These are phyloP conservation scores for Pseudevernia furfuracea DNA, from an alignment of 495 filamentous ascomycete genomes.

Conservation along the genomic window DNA sequence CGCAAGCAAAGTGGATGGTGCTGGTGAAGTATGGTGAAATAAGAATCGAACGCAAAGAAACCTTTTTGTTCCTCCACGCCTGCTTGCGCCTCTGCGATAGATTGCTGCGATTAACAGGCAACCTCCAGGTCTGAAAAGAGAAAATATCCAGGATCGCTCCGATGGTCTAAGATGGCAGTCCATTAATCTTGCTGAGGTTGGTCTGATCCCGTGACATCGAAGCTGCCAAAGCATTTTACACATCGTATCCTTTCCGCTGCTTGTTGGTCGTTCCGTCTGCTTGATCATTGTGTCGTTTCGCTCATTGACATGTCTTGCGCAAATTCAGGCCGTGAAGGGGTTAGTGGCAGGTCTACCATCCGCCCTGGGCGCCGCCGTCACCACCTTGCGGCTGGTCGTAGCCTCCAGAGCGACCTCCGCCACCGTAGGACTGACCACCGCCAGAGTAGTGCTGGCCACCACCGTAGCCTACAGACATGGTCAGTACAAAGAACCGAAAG, in stretches of 20 bases:
- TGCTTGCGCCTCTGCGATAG: slow-evolving; percentile 23
- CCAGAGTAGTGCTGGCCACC: slow-evolving; percentile 25
- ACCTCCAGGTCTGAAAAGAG: slow-evolving; percentile 24
- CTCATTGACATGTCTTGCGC: slow-evolving; percentile 19
- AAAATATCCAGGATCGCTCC: slow-evolving; percentile 20
- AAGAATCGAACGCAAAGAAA: slow-evolving; percentile 17
- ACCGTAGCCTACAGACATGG: slow-evolving; percentile 20
- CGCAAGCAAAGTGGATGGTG: not conserved
- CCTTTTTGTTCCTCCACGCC: slow-evolving; percentile 21
- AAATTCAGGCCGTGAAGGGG: slow-evolving; percentile 20
- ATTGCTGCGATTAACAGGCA: slow-evolving; percentile 25
- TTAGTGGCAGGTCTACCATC: slow-evolving; percentile 21
- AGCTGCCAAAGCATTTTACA: slow-evolving; percentile 21
- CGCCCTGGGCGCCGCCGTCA: slow-evolving; percentile 18
- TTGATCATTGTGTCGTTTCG: slow-evolving; percentile 19
- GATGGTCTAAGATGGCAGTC: slow-evolving; percentile 8
- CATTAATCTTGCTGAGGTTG: slow-evolving; percentile 8
- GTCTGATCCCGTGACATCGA: slow-evolving; percentile 11
- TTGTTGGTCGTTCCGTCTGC: slow-evolving; percentile 20
- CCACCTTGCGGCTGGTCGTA: slow-evolving; percentile 24
- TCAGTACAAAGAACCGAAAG: slow-evolving; percentile 7
- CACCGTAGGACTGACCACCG: slow-evolving; percentile 25
- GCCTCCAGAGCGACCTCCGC: slow-evolving; percentile 22
- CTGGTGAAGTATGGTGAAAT: slow-evolving; percentile 2
- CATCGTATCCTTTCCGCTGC: slow-evolving; percentile 18